Conservation (phyloP, 345 rosid species). For the Pugionium dolabratum region DNA sequence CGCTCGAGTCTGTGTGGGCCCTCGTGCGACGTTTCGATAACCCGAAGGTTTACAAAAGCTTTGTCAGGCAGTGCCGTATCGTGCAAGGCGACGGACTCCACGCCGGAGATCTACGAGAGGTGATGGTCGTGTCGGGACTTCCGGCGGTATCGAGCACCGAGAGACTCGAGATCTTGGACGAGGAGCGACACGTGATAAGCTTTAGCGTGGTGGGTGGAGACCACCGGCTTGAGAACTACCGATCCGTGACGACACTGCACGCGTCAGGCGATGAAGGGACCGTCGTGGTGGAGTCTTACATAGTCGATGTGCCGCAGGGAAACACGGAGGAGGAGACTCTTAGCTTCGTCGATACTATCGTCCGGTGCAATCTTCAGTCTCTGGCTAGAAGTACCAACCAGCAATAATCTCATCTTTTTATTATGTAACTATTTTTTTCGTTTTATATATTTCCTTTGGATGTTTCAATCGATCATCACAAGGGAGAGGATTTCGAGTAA, state of each 20-base stretch:
- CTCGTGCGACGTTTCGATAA: constrained; percentile 78
- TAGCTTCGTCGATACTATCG: constrained; percentile 72
- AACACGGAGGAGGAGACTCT: constrained; percentile 82
- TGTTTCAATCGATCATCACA: constrained; percentile 21
- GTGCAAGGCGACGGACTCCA: constrained; percentile 64
- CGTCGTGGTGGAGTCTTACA: constrained; percentile 79
- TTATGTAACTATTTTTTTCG: constrained; percentile 23
- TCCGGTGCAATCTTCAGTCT: constrained; percentile 80
- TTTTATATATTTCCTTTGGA: background rate
- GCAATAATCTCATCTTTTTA: background rate
- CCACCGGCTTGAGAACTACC: constrained; percentile 70
- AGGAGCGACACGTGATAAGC: constrained; percentile 71
- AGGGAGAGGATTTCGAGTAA: constrained; percentile 22
- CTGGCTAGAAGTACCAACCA: constrained; percentile 50
- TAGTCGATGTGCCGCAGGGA: constrained; percentile 76
- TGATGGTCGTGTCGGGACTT: constrained; percentile 76
- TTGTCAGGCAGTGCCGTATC: constrained; percentile 73
- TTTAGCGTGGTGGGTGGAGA: constrained; percentile 90
- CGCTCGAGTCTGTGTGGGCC: constrained; percentile 70
- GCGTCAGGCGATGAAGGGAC: constrained; percentile 47
- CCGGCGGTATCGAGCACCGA: constrained; percentile 80
- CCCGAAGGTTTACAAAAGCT: constrained; percentile 79
- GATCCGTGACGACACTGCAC: constrained; percentile 79
- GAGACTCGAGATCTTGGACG: constrained; percentile 83
- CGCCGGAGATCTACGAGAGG: constrained; percentile 74